Evolutionary conservation across 2,329 filamentous ascomycete species (phyloP).

Genomic region (Exserohilum turcica): DNA sequence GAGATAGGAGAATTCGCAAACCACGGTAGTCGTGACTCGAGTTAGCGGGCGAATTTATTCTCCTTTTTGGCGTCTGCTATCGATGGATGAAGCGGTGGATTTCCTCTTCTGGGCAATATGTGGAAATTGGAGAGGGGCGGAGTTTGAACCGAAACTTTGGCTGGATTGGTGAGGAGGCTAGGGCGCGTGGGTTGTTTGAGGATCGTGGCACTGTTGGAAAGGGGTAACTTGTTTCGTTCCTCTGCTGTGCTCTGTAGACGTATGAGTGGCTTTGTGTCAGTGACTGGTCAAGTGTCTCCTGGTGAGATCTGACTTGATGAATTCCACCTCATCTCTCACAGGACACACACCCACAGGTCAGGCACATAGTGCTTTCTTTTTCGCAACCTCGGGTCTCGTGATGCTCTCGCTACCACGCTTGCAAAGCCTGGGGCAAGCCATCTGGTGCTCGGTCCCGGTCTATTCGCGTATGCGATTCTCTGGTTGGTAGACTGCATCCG

Average conservation of each 20-base stretch:
- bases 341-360: background rate
- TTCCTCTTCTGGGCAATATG: background rate
- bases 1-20: too few species aligned
- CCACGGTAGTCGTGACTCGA: too few species aligned
- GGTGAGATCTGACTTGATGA: too few species aligned
- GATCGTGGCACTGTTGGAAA: background rate
- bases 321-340: background rate
- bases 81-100: background rate
- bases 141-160: background rate
- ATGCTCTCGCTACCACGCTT: background rate
- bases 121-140: background rate
- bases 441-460: background rate
- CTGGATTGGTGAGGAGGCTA: background rate
- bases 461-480: background rate
- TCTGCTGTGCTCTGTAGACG: too few species aligned
- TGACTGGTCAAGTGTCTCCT: too few species aligned
- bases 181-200: background rate
- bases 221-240: too few species aligned
- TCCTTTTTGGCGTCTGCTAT: background rate
- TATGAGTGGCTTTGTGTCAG: too few species aligned
- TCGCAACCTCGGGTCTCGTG: background rate
- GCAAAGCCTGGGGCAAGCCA: background rate
- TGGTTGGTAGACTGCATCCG: constrained; percentile 4
- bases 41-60: too few species aligned
- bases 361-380: background rate